phyloP scores from a whole-genome alignment of 345 rosid genomes.

The Corymbia maculata region DNA sequence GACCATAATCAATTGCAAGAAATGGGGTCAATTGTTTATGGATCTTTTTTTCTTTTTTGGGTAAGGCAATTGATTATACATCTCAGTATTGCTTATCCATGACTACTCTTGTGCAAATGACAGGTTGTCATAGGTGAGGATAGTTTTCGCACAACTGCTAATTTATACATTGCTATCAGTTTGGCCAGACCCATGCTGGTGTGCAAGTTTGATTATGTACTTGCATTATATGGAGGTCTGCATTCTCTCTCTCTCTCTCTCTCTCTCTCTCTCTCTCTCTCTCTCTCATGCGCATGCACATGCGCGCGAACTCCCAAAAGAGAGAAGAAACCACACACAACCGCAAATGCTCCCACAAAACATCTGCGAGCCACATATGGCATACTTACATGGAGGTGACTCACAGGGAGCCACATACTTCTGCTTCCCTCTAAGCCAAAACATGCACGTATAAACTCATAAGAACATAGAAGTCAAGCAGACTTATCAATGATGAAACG shows the following conservation, averaged over 20 bases:
- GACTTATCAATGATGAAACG: no score
- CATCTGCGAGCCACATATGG: no score
- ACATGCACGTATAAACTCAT: background rate
- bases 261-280: no score
- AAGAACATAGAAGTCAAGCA: background rate
- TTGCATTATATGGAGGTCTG: slow-evolving; percentile 51
- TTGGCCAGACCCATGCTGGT: slow-evolving; percentile 56
- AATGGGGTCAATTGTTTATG: background rate
- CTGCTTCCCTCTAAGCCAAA: background rate
- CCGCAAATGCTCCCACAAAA: no score
- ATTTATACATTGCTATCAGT: slow-evolving; percentile 42
- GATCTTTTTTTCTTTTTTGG: background rate
- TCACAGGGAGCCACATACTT: background rate
- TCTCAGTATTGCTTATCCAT: background rate
- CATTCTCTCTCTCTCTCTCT: slow-evolving; percentile 1
- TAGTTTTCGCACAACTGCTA: slow-evolving; percentile 43
- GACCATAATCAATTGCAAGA: background rate
- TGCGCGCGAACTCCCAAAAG: background rate
- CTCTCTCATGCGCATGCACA: background rate
- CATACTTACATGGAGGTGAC: background rate
- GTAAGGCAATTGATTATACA: background rate
- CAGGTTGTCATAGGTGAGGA: slow-evolving; percentile 72
- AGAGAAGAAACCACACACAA: background rate
- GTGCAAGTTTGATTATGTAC: slow-evolving; percentile 48
- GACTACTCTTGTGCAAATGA: background rate